Evolutionary conservation across 768 basidiomycete species (phyloP), one percentile per base, ranked within the genome.

Genomic region (Macrolepiota dolichaula): DNA sequence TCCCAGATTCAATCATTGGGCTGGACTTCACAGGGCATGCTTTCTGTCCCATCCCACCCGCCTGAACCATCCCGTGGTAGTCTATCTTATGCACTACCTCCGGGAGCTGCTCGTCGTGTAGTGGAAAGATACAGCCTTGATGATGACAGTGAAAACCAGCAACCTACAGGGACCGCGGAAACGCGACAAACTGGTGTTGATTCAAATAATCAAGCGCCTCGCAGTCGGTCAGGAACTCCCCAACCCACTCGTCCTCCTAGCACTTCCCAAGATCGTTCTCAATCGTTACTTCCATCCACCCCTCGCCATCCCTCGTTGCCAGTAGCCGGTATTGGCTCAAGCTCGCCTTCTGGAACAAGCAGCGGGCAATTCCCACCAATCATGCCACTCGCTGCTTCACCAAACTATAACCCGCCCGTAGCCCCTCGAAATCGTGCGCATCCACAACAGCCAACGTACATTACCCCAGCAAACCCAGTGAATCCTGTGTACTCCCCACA

Each of bases 371-470:
- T 69, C 67, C 79, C 66, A 19, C 79, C 85, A 40, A 80, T 82
- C 55, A 84, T 85, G 69, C 84, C 84, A 32, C 72, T 88, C 49
- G 81, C 85, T 22, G 79, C 84, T 12, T 81, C 84, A 13, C 84
- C 84, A 57, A 76, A 80, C 15, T 87, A 87, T 69, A 77, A 77
- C 35, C 85, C 87, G 22, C 85, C 88, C 40, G 79, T 91, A 51
- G 84, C 91, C 1, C 79, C 87, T 0, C 87, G 78, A 57, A 83
- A 85, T 58, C 85, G 89, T 59, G 88, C 81, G 6, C 85, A 81
- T 69, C 79, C 88, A 1, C 89, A 89, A 57, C 89, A 89, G 59
- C 90, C 90, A n/a, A 91, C 85, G 1, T 91, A 85, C 65, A 85
- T 91, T 65, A 63, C 78, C n/a, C 68, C 82, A 0, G 80, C 82